Evolutionary conservation across 768 basidiomycete species (phyloP).

Genomic region (Tephrocybe sp.): DNA sequence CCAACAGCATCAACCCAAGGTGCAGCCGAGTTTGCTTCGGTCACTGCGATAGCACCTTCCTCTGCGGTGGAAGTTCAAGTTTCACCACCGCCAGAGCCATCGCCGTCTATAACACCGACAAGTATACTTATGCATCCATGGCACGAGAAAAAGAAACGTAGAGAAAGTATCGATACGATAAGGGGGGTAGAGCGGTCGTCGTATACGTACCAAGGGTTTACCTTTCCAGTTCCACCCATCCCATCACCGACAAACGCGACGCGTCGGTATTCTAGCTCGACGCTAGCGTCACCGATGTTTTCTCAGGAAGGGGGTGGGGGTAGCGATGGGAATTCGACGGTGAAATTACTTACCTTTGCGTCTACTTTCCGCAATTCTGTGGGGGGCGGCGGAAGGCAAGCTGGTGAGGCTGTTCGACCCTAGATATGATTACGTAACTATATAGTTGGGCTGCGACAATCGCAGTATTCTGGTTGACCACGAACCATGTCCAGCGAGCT

Average conservation of each 20-base stretch:
- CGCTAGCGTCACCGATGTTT: constrained; percentile 9
- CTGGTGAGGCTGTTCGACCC: background rate
- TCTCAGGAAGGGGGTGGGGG: constrained; percentile 4
- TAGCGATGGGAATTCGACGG: background rate
- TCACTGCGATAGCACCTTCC: background rate
- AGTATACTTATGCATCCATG: constrained; percentile 16
- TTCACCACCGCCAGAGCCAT: background rate
- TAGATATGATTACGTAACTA: constrained; percentile 13
- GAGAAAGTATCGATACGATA: background rate
- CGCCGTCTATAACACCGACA: constrained; percentile 2
- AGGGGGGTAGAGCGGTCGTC: background rate
- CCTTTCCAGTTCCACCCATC: constrained; percentile 13
- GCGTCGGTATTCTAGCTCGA: constrained; percentile 13
- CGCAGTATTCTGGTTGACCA: constrained; percentile 2
- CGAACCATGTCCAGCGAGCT: constrained; percentile 68
- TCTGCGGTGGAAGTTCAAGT: background rate
- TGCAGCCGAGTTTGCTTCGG: background rate
- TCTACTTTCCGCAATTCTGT: constrained; percentile 7
- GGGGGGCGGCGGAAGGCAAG: too few relatives aligned
- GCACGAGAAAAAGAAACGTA: constrained; percentile 8
- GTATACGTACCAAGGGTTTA: constrained; percentile 8
- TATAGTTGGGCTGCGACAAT: background rate
- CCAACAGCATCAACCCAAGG: background rate
- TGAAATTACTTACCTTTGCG: constrained; percentile 12
- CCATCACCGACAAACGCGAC: constrained; percentile 1